A percentile compares a stretch with the other conserved stretches of the same genome.
These are phyloP conservation scores for Cordyceps cicadae DNA, from an alignment of 2,329 filamentous ascomycete genomes.

Conservation along the genomic window DNA sequence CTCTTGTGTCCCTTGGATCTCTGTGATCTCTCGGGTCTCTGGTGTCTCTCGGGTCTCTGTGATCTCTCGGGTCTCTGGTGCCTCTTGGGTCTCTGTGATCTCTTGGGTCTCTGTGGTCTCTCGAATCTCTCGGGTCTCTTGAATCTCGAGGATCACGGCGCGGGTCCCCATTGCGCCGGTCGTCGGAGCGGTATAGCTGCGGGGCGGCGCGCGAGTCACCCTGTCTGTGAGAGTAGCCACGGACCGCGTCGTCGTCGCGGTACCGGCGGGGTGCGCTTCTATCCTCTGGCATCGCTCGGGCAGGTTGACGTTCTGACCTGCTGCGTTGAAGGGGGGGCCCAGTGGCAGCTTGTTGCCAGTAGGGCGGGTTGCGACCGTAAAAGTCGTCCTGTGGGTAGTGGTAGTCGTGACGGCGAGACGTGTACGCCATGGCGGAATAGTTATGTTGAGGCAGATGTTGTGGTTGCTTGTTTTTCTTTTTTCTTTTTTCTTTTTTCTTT, in stretches of 20 bases:
- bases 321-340: conserved; percentile 16
- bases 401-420: conserved; percentile 18
- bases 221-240: not conserved
- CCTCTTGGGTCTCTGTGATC: conserved; percentile 1
- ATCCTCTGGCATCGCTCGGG: conserved; percentile 13
- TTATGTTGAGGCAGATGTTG: not conserved
- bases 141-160: conserved; percentile 2
- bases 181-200: not conserved
- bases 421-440: conserved; percentile 19
- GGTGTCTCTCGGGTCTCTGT: not conserved
- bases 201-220: not conserved
- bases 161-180: not conserved
- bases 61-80: not conserved
- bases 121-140: not conserved
- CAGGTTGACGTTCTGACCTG: conserved; percentile 18
- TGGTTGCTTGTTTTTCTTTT: too few relatives aligned
- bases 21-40: not conserved
- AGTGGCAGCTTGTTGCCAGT: conserved; percentile 5
- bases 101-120: not conserved
- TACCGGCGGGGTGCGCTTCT: conserved; percentile 6
- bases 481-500: too few relatives aligned
- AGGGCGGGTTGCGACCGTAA: conserved; percentile 16
- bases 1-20: not conserved
- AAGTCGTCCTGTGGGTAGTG: conserved; percentile 17
- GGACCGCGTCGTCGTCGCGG: not conserved